Base-by-base conservation (phyloP, 768 basidiomycete genomes). In the Termitomyces sp. region DNA sequence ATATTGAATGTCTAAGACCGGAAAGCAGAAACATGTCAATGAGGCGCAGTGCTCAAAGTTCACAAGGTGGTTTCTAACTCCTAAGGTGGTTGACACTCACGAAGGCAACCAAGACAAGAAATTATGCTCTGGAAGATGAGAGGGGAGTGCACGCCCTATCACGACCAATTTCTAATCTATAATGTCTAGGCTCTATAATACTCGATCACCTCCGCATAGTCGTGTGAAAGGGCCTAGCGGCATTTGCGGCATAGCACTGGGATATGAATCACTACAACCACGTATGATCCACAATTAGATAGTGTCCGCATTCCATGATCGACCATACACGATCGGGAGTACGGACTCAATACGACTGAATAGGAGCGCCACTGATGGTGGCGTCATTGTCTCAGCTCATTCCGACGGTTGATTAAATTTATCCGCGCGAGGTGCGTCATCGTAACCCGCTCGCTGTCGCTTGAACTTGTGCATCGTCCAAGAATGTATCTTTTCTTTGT, bases 361-460 rank as follows among this genome's bases (percentile, higher is more conserved):
- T 62, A 48, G 61, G 57, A 62, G 61, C 61, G 60, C 60, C 56
- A 57, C 60, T 40, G n/a, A 46, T 44, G 44, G 61, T 48, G 51
- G 51, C 50, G 56, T 41, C 61, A 47, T 41, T 61, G 55, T 61
- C 61, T 61, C 55, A 61, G 10, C 41, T 16, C 7, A 16, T 48
- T 56, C 59, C 59, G 49, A 30, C 16, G 18, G 7, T 12, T 16
- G 36, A 49, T 20, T 28, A 41, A 20, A 4, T 10, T 20, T 10
- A 10, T 20, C 20, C 10, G 18, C 16, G 20, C 16, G 23, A 48
- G 23, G 20, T 18, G 49, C 26, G 36, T 28, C 30, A 50, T 43
- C 13, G 10, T 10, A 7, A 20, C 4, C 13, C 33, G 10, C 5
- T n/a, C 16, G 8, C 18, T 35, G 20, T 36, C 13, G 10, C 9